These are phyloP conservation scores for Hypoxylon sp. DNA, from an alignment of 2,329 filamentous ascomycete species.

Conservation along the genomic window DNA sequence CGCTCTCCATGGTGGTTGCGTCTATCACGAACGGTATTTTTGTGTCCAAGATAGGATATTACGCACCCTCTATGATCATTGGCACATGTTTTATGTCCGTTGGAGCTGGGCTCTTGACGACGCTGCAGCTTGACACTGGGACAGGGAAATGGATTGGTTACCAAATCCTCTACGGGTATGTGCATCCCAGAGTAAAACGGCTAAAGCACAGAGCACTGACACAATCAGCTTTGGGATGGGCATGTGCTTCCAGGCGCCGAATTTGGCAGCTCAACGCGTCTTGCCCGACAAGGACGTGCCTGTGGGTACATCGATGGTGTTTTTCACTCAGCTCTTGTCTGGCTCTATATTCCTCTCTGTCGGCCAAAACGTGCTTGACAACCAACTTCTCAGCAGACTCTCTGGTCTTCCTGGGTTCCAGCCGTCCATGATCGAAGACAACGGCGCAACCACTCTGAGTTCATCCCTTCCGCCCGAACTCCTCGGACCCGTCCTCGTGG, in stretches of 20 bases:
- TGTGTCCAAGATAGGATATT: constrained; percentile 49
- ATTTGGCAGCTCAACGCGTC: constrained; percentile 64
- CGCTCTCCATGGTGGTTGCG: constrained; percentile 48
- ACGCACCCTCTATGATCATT: constrained; percentile 47
- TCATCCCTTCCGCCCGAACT: constrained; percentile 44
- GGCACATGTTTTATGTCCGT: constrained; percentile 44
- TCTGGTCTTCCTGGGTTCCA: constrained; percentile 52
- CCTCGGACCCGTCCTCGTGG: constrained; percentile 53
- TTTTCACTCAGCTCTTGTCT: constrained; percentile 63
- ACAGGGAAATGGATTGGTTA: constrained; percentile 52
- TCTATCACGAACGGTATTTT: constrained; percentile 47
- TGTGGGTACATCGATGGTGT: constrained; percentile 60
- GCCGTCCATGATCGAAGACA: constrained; percentile 48
- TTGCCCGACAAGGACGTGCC: constrained; percentile 59
- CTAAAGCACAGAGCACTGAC: constrained; percentile 1
- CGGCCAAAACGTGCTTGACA: constrained; percentile 62
- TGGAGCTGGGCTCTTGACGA: constrained; percentile 51
- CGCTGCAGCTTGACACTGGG: constrained; percentile 39
- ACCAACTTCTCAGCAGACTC: constrained; percentile 57
- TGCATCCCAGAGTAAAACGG: constrained; percentile 53
- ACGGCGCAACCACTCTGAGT: constrained; percentile 53
- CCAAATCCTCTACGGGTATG: constrained; percentile 52
- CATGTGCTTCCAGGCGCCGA: constrained; percentile 61
- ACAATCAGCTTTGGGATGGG: constrained; percentile 58
- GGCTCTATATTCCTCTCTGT: constrained; percentile 63